Evolutionary conservation across 2,329 filamentous ascomycete species (phyloP), one percentile per base, ranked within the genome.

Genomic region (Aspergillus sp.): DNA sequence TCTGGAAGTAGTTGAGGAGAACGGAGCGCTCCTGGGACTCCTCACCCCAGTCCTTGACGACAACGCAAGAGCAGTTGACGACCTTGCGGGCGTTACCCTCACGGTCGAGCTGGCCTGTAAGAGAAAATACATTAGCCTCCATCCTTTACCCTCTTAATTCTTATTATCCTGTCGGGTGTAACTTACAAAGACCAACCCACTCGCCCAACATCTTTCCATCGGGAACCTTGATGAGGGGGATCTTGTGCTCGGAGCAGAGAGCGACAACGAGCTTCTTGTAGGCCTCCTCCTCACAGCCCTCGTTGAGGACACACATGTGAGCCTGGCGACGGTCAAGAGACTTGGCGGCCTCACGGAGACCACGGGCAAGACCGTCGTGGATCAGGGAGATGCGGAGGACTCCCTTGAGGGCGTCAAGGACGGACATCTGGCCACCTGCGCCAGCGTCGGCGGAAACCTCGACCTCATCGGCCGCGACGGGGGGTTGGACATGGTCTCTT

Each of bases 1-100:
- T 95, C 81, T 95, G 88, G 90, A 98, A 97, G 88, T 98, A 98
- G 86, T 98, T 95, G 75, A 98, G 89, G 72, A 98, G 88, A 76
- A 97, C 90, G 69, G 85, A 89, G 71, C 93, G 90, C 85, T 98
- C 93, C 80, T 95, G 90, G 61, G 88, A 94, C 82, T 98, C 93
- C 84, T 97, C 93, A 83, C 93, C 93, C 93, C 93, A 98, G 77
- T 98, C 90, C 81, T 93, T 91, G 69, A 98, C 93, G 54, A 98
- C 93, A 67, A 98, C 93, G 82, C 93, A 97, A 70, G 91, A 97
- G 90, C 93, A 98, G 88, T 98, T 98, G 80, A 98, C 93, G 62
- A 98, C 91, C 86, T 98, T 98, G 77, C 93, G 88, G 68, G 93
- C 90, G 77, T 98, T 98, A 66, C 93, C 93, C 79, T 98, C 93